Evolutionary conservation across 306 rosid species (phyloP), one percentile per base, ranked within the genome.

Genomic region (Pyrus betulifolia): DNA sequence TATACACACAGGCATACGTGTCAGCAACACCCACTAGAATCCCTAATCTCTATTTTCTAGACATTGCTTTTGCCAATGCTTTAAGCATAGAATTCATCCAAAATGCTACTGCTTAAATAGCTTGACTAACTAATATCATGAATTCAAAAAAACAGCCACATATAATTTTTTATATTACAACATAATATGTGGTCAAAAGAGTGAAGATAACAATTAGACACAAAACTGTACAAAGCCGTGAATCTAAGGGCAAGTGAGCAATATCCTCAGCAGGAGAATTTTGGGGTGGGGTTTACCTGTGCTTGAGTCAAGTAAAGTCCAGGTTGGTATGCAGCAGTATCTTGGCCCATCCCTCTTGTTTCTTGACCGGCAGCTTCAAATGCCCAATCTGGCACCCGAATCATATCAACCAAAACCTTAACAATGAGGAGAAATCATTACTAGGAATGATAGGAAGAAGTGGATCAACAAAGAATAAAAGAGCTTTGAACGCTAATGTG

Each of bases 361-460:
- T 95, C 99, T 88, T 87, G 97, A 79, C 99, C 98, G 4, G 99
- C 99, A 70, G 96, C 97, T 86, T 95, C 99, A 87, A 92, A 92
- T 76, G 99, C 97, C 97, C 97, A 95, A 78, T 92, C 99, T 62
- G 99, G 99, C 75, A 95, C 99, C 51, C 97, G 96, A 76, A 95
- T 80, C 99, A 95, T 89, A 88, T 95, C 99, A 82, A 95, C 91
- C 75, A 95, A 69, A 79, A 95, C 86, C 99, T 95, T 70, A 65
- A 87, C 71, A 85, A 66, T 11, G 51, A 73, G 75, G 73, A 65
- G 72, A 76, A 22, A 79, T 22, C 66, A 81, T 64, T 72, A 31
- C 75, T 62, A 83, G 71, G 59, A 35, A 33, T 63, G 51, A 59
- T 25, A 72, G 62, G 33, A 69, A 45, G 11, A 35, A 40, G n/a